phyloP scores from a whole-genome alignment of 1,139 yeast genomes.

The Nadsonia commutata region DNA sequence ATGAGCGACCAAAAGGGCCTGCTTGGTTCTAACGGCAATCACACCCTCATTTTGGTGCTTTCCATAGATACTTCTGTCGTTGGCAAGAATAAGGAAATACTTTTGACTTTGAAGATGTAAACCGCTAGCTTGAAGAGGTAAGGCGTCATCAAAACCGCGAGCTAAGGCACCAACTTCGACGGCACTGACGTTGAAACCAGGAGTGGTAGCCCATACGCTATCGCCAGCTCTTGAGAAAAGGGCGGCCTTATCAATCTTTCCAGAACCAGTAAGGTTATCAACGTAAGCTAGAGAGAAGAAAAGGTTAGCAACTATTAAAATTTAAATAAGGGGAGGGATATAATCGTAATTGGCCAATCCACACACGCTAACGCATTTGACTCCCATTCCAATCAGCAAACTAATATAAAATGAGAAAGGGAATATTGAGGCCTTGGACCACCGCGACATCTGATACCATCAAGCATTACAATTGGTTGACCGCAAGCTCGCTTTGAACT shows the following conservation, averaged over 20 bases:
- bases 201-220: conserved; percentile 82
- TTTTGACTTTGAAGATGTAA: conserved; percentile 75
- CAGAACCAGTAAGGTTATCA: conserved; percentile 75
- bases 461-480: no score
- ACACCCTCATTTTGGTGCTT: conserved; percentile 81
- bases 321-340: no score
- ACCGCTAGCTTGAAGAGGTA: conserved; percentile 69
- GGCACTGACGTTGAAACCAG: conserved; percentile 50
- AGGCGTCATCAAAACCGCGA: conserved; percentile 66
- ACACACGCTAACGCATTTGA: no score
- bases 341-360: no score
- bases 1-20: conserved; percentile 86
- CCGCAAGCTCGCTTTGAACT: no score
- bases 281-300: conserved; percentile 53
- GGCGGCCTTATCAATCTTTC: conserved; percentile 83
- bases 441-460: no score
- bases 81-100: conserved; percentile 79
- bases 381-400: no score
- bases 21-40: conserved; percentile 83
- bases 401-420: no score
- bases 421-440: no score
- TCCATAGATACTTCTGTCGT: conserved; percentile 87
- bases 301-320: conserved; percentile 6
- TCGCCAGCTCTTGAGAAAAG: conserved; percentile 91
- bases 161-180: conserved; percentile 65